phyloP scores from a whole-genome alignment of 1,284 basidiomycete species.

The Garcileccinum viscosum region DNA sequence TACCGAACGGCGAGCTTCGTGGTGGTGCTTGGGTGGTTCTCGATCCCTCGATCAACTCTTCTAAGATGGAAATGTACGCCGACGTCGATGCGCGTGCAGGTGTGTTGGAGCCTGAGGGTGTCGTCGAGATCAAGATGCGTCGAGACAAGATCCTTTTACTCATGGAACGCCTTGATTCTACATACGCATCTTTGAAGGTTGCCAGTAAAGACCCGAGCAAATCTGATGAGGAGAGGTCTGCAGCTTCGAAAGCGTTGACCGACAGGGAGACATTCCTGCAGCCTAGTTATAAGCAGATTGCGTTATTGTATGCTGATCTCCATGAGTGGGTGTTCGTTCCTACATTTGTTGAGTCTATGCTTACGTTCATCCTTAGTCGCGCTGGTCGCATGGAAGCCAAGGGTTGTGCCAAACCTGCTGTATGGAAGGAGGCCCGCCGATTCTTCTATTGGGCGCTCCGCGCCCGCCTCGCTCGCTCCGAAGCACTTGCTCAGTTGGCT shows the following conservation, averaged over 20 bases:
- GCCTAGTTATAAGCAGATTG: conserved; percentile 94
- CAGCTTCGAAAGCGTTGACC: conserved; percentile 71
- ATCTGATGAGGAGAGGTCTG: conserved; percentile 75
- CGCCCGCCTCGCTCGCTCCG: conserved; percentile 73
- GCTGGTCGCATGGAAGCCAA: conserved; percentile 98
- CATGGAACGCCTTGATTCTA: conserved; percentile 93
- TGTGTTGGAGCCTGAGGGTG: conserved; percentile 97
- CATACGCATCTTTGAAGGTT: conserved; percentile 84
- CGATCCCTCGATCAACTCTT: conserved; percentile 95
- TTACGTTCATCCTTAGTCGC: conserved; percentile 61
- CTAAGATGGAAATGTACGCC: conserved; percentile 99
- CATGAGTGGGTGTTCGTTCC: conserved; percentile 75
- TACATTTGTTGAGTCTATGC: conserved; percentile 2
- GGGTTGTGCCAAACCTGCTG: conserved; percentile 83
- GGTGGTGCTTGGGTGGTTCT: conserved; percentile 99
- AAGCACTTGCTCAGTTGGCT: conserved; percentile 62
- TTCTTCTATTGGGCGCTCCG: conserved; percentile 97
- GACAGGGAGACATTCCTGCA: conserved; percentile 84
- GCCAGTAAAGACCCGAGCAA: conserved; percentile 78
- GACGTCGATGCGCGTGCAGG: conserved; percentile 96
- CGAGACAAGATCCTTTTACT: conserved; percentile 88
- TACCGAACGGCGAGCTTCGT: conserved; percentile 98
- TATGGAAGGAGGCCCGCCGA: conserved; percentile 89
- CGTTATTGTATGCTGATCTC: conserved; percentile 94
- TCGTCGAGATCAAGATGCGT: conserved; percentile 93